phyloP scores from a whole-genome alignment of 352 stramenopile genomes.

The Globisporangium yorkense region DNA sequence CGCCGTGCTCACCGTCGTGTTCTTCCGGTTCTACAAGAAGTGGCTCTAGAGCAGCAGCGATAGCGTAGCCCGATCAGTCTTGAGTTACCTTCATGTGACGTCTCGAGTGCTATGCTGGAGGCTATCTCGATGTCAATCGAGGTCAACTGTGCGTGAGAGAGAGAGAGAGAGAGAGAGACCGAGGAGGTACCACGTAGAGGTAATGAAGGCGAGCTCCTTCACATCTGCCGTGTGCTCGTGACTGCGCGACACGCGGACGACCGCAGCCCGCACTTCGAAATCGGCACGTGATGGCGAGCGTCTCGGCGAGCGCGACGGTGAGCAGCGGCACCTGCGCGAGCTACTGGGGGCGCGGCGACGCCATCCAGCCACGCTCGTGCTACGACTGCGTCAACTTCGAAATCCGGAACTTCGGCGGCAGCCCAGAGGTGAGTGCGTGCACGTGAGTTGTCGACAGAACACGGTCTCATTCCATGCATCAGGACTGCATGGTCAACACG shows the following conservation, averaged over 20 bases:
- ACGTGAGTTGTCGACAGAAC: neutral
- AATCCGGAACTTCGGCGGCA: slow-evolving; percentile 7
- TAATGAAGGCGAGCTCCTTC: no score
- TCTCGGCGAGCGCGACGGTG: neutral
- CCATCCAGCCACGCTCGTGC: slow-evolving; percentile 22
- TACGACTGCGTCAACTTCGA: slow-evolving; percentile 33
- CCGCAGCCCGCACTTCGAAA: no score
- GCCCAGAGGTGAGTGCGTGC: slow-evolving; percentile 9
- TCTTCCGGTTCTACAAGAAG: slow-evolving; percentile 73
- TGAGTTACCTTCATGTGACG: no score
- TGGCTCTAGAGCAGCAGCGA: slow-evolving; percentile 37
- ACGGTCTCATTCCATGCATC: neutral
- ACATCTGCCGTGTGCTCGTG: no score
- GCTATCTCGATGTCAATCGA: no score
- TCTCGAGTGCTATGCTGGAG: no score
- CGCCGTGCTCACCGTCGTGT: slow-evolving; percentile 31
- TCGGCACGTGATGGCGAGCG: no score
- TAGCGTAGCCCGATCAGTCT: no score
- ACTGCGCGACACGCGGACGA: no score
- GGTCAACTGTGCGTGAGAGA: no score
- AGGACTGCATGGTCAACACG: slow-evolving; percentile 4
- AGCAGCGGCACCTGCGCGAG: neutral
- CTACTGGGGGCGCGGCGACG: neutral
- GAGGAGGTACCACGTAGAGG: no score
- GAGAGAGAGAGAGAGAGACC: no score